Conservation (phyloP, 148 eudicot genomes). For the Vaccinium macrocarpon region DNA sequence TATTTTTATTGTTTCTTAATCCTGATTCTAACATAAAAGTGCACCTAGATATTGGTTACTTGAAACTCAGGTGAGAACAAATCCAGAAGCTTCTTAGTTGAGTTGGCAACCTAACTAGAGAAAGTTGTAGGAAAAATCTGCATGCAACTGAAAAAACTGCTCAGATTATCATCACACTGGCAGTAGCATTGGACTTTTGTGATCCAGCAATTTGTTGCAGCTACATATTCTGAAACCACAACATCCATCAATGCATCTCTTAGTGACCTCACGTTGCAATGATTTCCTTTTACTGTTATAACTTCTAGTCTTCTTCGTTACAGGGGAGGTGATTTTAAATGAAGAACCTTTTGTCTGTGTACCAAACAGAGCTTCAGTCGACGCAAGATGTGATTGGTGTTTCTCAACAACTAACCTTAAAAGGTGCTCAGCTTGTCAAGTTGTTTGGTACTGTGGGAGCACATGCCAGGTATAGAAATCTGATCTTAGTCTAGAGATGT, state of each 20-base stretch:
- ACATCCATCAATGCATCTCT: neutral
- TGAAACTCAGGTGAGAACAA: neutral
- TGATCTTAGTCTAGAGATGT: neutral
- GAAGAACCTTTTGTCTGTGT: conserved; percentile 79
- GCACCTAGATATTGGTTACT: neutral
- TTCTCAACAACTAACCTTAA: conserved; percentile 54
- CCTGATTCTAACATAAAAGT: neutral
- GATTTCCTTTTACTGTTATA: neutral
- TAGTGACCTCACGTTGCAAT: neutral
- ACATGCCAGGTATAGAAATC: conserved; percentile 66
- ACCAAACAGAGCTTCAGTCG: conserved; percentile 49
- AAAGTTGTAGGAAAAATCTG: neutral
- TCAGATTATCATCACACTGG: neutral
- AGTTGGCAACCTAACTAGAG: neutral
- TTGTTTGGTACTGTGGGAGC: conserved; percentile 85
- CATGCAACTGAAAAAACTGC: neutral
- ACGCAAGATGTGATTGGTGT: conserved; percentile 74
- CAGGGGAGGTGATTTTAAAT: conserved; percentile 77
- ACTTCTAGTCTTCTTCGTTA: conserved; percentile 13
- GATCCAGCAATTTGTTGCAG: neutral
- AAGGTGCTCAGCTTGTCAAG: conserved; percentile 84
- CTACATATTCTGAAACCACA: neutral
- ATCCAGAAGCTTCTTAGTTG: neutral
- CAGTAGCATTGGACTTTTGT: neutral
- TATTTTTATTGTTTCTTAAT: neutral